phyloP scores from a whole-genome alignment of 2,329 filamentous ascomycete species.

The Neurospora crassa region DNA sequence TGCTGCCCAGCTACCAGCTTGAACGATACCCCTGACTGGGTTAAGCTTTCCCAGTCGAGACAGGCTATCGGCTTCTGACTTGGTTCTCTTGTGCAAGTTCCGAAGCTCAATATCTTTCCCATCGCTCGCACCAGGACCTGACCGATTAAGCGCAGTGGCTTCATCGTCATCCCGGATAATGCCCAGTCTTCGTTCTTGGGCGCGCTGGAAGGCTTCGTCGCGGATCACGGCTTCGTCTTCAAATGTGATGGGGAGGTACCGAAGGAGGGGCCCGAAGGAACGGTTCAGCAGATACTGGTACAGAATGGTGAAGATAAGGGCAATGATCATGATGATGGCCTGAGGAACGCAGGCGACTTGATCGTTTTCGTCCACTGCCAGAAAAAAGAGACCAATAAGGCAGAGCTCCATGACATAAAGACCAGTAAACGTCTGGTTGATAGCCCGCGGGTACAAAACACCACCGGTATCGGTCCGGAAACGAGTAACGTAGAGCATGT shows the following conservation, averaged over 20 bases:
- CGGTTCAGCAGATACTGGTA: slow-evolving; percentile 76
- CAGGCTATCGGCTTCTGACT: slow-evolving; percentile 6
- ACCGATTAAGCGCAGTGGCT: slow-evolving; percentile 20
- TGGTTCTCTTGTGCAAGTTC: slow-evolving; percentile 17
- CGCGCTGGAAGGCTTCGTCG: slow-evolving; percentile 78
- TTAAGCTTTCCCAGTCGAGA: slow-evolving; percentile 25
- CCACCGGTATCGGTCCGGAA: slow-evolving; percentile 88
- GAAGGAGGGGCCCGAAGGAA: slow-evolving; percentile 76
- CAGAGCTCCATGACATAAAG: slow-evolving; percentile 92
- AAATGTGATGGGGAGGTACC: slow-evolving; percentile 86
- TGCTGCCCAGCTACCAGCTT: slow-evolving; percentile 38
- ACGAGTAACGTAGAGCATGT: slow-evolving; percentile 87
- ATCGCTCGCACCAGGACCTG: slow-evolving; percentile 9
- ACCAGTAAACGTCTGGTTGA: slow-evolving; percentile 93
- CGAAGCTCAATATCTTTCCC: slow-evolving; percentile 28
- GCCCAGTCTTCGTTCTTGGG: slow-evolving; percentile 62
- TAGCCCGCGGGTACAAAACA: slow-evolving; percentile 79
- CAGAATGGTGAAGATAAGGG: slow-evolving; percentile 57
- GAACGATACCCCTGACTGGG: slow-evolving; percentile 35
- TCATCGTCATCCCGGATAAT: slow-evolving; percentile 40
- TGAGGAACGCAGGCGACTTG: slow-evolving; percentile 59
- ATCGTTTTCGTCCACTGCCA: slow-evolving; percentile 50
- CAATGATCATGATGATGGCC: slow-evolving; percentile 75
- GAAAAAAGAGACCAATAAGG: slow-evolving; percentile 81
- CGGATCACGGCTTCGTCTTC: slow-evolving; percentile 91